Conservation (phyloP, 331 rosid species). For the Pyracantha coccinea region DNA sequence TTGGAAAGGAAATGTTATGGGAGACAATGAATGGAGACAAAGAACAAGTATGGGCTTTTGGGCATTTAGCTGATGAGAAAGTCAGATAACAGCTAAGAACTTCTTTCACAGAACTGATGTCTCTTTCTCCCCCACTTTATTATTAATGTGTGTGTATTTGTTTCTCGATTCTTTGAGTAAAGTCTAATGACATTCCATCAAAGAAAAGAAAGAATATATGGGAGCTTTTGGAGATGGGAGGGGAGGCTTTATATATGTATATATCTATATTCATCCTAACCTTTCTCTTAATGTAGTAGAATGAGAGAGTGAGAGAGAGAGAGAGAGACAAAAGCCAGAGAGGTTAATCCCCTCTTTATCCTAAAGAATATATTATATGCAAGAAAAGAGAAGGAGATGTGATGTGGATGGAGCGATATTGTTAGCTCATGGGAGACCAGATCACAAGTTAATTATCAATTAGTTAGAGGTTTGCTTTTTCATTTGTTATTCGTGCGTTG, state of each 20-base stretch:
- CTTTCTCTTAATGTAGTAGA: no score
- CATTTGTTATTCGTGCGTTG: neutral
- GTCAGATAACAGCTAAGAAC: no score
- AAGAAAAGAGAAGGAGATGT: neutral
- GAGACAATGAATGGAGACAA: constrained; percentile 29
- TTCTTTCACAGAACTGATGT: no score
- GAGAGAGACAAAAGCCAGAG: constrained; percentile 6
- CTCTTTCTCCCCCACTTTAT: no score
- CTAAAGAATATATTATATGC: neutral
- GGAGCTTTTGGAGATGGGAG: no score
- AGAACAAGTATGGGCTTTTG: constrained; percentile 41
- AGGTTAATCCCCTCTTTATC: neutral
- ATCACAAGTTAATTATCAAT: neutral
- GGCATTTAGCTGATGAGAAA: constrained; percentile 2
- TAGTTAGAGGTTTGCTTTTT: neutral
- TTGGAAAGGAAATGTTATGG: neutral
- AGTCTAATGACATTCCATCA: no score
- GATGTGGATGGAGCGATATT: constrained; percentile 2
- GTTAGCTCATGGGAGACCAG: neutral
- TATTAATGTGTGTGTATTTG: no score
- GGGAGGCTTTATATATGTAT: no score
- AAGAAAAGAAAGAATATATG: no score
- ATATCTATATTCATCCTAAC: no score
- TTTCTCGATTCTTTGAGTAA: no score
- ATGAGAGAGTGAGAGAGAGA: constrained; percentile 19